Conservation (phyloP, 371 early-diverging fungal genomes). For the Haplosporangium sp. region DNA sequence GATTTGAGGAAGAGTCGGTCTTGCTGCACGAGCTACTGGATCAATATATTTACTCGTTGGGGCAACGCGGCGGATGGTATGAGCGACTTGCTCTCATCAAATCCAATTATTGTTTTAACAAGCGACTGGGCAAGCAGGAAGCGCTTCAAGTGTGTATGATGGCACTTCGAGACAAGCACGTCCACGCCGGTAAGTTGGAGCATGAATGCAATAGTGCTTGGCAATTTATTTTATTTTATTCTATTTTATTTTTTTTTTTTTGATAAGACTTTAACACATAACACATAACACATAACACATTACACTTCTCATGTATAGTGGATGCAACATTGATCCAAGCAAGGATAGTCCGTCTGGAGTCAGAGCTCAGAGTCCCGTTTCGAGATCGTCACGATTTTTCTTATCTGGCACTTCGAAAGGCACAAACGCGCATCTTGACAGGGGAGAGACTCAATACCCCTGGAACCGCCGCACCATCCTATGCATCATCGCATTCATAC, state of each 20-base stretch:
- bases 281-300: too few relatives aligned
- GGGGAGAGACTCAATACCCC: slow-evolving; percentile 52
- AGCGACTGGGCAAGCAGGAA: slow-evolving; percentile 59
- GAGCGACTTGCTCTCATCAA: slow-evolving; percentile 73
- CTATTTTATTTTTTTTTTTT: not conserved
- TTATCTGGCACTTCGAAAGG: slow-evolving; percentile 58
- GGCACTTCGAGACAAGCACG: slow-evolving; percentile 66
- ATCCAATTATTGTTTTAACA: slow-evolving; percentile 60
- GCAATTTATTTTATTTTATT: not conserved
- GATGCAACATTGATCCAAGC: slow-evolving; percentile 48
- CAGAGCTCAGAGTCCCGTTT: slow-evolving; percentile 62
- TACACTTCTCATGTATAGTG: slow-evolving; percentile 3
- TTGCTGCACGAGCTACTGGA: slow-evolving; percentile 68
- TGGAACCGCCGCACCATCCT: slow-evolving; percentile 45
- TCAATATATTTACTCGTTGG: slow-evolving; percentile 67
- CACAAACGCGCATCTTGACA: slow-evolving; percentile 55
- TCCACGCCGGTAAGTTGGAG: slow-evolving; percentile 57
- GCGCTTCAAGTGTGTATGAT: slow-evolving; percentile 63
- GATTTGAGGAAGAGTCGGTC: slow-evolving; percentile 65
- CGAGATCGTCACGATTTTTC: slow-evolving; percentile 71
- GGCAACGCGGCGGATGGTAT: slow-evolving; percentile 79
- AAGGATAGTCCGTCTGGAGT: slow-evolving; percentile 61
- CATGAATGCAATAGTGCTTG: not conserved
- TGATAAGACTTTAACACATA: too few relatives aligned
- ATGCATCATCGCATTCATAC: slow-evolving; percentile 45